These are phyloP conservation scores for Candida buenavistaensis DNA, from an alignment of 1,139 yeast species.

Conservation along the genomic window DNA sequence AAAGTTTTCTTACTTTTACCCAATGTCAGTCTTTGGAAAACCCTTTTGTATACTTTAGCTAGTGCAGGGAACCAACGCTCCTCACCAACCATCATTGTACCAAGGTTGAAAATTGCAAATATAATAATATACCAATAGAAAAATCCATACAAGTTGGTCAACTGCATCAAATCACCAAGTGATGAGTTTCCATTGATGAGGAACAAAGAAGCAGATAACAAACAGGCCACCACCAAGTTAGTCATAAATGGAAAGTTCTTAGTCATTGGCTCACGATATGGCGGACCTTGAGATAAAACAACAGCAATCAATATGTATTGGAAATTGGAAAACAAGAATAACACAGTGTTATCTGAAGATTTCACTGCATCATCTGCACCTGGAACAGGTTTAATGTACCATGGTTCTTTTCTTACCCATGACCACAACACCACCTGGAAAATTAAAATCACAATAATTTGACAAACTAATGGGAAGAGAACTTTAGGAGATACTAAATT, in stretches of 20 bases:
- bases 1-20: slow-evolving; percentile 40
- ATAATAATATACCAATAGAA: slow-evolving; percentile 54
- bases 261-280: slow-evolving; percentile 80
- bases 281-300: slow-evolving; percentile 86
- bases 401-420: slow-evolving; percentile 54
- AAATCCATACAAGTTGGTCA: slow-evolving; percentile 56
- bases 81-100: slow-evolving; percentile 48
- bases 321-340: slow-evolving; percentile 79
- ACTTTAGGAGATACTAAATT: slow-evolving; percentile 88
- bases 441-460: slow-evolving; percentile 57
- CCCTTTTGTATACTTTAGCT: slow-evolving; percentile 31
- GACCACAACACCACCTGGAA: slow-evolving; percentile 75
- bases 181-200: slow-evolving; percentile 46
- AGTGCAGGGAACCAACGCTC: slow-evolving; percentile 27
- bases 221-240: slow-evolving; percentile 53
- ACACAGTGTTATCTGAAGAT: slow-evolving; percentile 84
- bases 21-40: slow-evolving; percentile 19
- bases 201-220: slow-evolving; percentile 53
- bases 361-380: slow-evolving; percentile 84
- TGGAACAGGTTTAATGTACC: slow-evolving; percentile 83
- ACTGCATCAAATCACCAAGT: slow-evolving; percentile 71
- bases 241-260: slow-evolving; percentile 70
- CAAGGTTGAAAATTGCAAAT: slow-evolving; percentile 52
- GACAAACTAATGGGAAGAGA: slow-evolving; percentile 74
- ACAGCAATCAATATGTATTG: slow-evolving; percentile 87